Base-by-base conservation (phyloP, 129 eudicot genomes). In the Sambucus nigra region DNA sequence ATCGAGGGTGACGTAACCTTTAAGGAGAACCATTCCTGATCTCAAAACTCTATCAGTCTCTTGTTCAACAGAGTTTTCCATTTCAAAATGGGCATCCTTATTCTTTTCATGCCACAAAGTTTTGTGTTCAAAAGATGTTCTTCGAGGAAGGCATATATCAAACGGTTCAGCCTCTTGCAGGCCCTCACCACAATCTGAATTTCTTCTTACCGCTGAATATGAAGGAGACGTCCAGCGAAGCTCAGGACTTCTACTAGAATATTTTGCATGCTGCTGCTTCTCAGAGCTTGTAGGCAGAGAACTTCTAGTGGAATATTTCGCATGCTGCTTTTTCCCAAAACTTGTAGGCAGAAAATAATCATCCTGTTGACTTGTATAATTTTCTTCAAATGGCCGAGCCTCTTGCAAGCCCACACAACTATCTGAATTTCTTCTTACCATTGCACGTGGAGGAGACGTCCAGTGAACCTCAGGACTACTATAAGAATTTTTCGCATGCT, bases 1-100 rank as follows among this genome's bases (percentile, higher is more conserved):
- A 8, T 41, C 11, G 4, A 64, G 51, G 64, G 70, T 57, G 27
- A 78, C 17, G 53, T 67, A 71, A 20, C 41, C 48, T 67, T 70
- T 82, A 24, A 82, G 57, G 17, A 78, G 66, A 27, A 82, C 62
- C 86, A 82, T 74, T 63, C 86, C 92, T 35, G 86, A 73, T 47
- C 76, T 51, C 40, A 78, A 63, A 27, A 78, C 29, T 64, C 64
- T 18, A 29, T 35, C 49, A 33, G 51, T 51, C 60, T 57, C 59
- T 27, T n/a, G n/a, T n/a, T 61, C 57, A 65, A 15, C 32, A 15
- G 38, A 46, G 53, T 44, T 27, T 13, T 52, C 65, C 28, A 32
- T n/a, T 20, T 67, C 21, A 24, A 9, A 20, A 27, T 27, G 19
- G 24, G 25, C 18, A 23, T 6, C 47, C 17, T 15, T 24, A 29